These are phyloP conservation scores for Elaphomyces granulatus DNA, from an alignment of 495 filamentous ascomycete genomes.

Conservation along the genomic window DNA sequence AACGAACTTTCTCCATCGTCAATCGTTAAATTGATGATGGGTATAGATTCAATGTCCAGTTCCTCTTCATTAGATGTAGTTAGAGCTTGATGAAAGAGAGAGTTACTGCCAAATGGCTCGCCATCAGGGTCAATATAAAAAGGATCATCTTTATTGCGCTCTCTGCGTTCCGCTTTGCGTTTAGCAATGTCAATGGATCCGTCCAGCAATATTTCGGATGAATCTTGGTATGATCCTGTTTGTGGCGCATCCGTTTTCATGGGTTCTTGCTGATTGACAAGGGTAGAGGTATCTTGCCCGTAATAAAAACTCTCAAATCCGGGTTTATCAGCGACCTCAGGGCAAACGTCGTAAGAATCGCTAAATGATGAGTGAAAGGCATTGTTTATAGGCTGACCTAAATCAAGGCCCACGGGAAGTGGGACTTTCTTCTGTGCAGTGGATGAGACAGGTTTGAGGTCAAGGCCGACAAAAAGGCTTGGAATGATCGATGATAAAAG, in stretches of 20 bases:
- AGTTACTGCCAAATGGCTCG: slow-evolving; percentile 37
- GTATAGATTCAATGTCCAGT: slow-evolving; percentile 84
- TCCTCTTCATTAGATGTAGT: slow-evolving; percentile 52
- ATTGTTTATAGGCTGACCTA: slow-evolving; percentile 70
- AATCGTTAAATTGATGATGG: slow-evolving; percentile 81
- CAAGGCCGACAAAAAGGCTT: slow-evolving; percentile 65
- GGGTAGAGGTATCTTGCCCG: slow-evolving; percentile 17
- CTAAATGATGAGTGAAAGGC: slow-evolving; percentile 48
- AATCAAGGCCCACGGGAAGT: slow-evolving; percentile 52
- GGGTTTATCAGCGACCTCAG: slow-evolving; percentile 2
- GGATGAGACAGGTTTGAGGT: slow-evolving; percentile 78
- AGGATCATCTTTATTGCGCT: slow-evolving; percentile 80
- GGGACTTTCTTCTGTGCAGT: slow-evolving; percentile 81
- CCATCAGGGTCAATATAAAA: slow-evolving; percentile 69
- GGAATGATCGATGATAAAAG: slow-evolving; percentile 82
- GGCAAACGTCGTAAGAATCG: not conserved
- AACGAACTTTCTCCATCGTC: slow-evolving; percentile 7
- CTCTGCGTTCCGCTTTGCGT: slow-evolving; percentile 51
- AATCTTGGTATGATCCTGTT: no score
- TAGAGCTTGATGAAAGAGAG: slow-evolving; percentile 58
- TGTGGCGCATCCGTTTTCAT: not conserved
- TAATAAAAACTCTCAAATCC: slow-evolving; percentile 61
- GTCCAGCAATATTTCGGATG: no score
- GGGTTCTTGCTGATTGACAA: not conserved
- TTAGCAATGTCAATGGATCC: slow-evolving; percentile 26